These are phyloP conservation scores for Albophoma yamanashiensis DNA, from an alignment of 2,329 filamentous ascomycete species.

Conservation along the genomic window DNA sequence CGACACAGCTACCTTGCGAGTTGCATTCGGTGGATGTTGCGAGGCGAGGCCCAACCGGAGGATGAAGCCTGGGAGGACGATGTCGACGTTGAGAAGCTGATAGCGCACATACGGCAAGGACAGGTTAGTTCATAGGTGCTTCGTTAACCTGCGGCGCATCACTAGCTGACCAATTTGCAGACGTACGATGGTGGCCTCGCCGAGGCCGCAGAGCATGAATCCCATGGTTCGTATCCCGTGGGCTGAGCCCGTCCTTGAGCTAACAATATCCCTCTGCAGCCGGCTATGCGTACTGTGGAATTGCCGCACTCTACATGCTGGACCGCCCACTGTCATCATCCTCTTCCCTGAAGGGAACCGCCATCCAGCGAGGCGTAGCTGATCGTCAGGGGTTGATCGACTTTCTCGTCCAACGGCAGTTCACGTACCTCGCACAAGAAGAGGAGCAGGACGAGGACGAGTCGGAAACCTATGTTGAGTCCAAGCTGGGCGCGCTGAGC, in stretches of 20 bases:
- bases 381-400: slow-evolving; percentile 21
- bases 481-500: slow-evolving; percentile 22
- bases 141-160: not conserved
- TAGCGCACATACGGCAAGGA: slow-evolving; percentile 58
- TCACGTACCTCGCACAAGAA: slow-evolving; percentile 43
- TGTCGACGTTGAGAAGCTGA: slow-evolving; percentile 61
- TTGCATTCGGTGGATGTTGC: slow-evolving; percentile 71
- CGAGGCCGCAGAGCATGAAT: slow-evolving; percentile 68
- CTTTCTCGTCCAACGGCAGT: slow-evolving; percentile 59
- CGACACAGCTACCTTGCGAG: slow-evolving; percentile 81
- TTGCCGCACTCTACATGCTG: slow-evolving; percentile 69
- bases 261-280: slow-evolving; percentile 33
- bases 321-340: slow-evolving; percentile 41
- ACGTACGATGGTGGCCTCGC: slow-evolving; percentile 79
- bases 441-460: slow-evolving; percentile 33
- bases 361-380: slow-evolving; percentile 23
- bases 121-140: slow-evolving; percentile 24
- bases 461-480: slow-evolving; percentile 25
- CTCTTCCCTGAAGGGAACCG: slow-evolving; percentile 9
- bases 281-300: slow-evolving; percentile 83
- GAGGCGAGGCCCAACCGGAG: slow-evolving; percentile 43
- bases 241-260: not conserved
- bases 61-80: slow-evolving; percentile 51
- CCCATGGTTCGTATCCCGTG: slow-evolving; percentile 51
- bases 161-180: slow-evolving; percentile 24